A percentile compares a stretch with the other conserved stretches of the same genome.
phyloP scores from a whole-genome alignment of 352 stramenopile species.

The Globisporangium emineosum region DNA sequence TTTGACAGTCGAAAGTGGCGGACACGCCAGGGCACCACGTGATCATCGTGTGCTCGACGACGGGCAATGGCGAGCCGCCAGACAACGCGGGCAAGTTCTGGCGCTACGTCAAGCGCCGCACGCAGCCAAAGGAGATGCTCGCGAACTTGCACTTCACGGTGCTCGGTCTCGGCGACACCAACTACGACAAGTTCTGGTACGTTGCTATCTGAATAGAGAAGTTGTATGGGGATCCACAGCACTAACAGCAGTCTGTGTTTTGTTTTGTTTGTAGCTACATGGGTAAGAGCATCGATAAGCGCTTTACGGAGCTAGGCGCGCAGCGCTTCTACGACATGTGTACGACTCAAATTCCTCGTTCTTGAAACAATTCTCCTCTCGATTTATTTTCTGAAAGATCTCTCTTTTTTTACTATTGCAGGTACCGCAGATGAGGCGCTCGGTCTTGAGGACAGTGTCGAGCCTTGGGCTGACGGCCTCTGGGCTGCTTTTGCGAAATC shows the following conservation, averaged over 20 bases:
- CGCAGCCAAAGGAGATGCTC: slow-evolving; percentile 75
- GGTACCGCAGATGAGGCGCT: slow-evolving; percentile 92
- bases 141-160: slow-evolving; percentile 80
- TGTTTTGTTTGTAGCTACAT: slow-evolving; percentile 49
- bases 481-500: slow-evolving; percentile 51
- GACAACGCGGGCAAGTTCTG: slow-evolving; percentile 93
- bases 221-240: neutral
- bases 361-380: neutral
- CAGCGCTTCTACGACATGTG: slow-evolving; percentile 69
- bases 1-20: slow-evolving; percentile 36
- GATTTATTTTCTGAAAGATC: neutral
- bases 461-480: slow-evolving; percentile 84
- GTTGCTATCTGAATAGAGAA: neutral
- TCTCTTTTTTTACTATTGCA: slow-evolving; percentile 16
- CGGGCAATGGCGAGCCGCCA: slow-evolving; percentile 93
- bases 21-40: slow-evolving; percentile 43
- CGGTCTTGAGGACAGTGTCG: slow-evolving; percentile 92
- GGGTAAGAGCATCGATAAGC: slow-evolving; percentile 88
- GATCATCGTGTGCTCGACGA: slow-evolving; percentile 92
- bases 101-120: slow-evolving; percentile 89
- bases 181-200: slow-evolving; percentile 96
- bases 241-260: neutral
- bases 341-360: slow-evolving; percentile 10
- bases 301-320: slow-evolving; percentile 86
- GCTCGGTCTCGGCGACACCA: slow-evolving; percentile 94